Percentiles rank a stretch among this genome's conserved stretches.
phyloP scores from a whole-genome alignment of 352 stramenopile species.

The Globisporangium spiculum region DNA sequence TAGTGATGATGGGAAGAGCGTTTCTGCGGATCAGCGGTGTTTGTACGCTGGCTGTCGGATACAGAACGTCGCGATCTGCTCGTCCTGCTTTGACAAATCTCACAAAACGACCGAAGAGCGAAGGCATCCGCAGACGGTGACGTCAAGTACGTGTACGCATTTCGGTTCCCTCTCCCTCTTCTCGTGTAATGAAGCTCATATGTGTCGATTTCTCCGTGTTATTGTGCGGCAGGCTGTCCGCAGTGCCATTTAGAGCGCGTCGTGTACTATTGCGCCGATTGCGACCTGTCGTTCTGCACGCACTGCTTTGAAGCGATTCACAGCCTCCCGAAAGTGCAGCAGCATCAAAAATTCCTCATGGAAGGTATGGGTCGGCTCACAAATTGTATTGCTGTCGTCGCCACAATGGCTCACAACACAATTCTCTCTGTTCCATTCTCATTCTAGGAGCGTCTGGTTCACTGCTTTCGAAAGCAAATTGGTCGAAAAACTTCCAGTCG shows the following conservation, averaged over 20 bases:
- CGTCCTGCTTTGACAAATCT: constrained; percentile 14
- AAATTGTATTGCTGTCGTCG: neutral
- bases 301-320: constrained; percentile 54
- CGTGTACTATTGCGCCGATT: constrained; percentile 52
- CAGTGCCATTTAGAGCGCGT: constrained; percentile 52
- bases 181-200: neutral
- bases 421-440: neutral
- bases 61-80: constrained; percentile 14
- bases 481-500: constrained; percentile 41
- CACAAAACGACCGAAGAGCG: constrained; percentile 13
- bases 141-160: constrained; percentile 27
- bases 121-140: constrained; percentile 21
- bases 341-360: constrained; percentile 36
- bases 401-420: neutral
- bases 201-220: neutral
- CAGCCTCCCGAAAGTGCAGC: constrained; percentile 25
- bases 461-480: constrained; percentile 37
- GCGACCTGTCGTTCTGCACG: constrained; percentile 61
- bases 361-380: constrained; percentile 30
- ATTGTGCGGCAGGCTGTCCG: constrained; percentile 43
- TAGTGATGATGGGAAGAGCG: neutral
- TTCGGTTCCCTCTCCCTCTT: neutral
- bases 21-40: constrained; percentile 15
- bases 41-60: constrained; percentile 12
- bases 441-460: constrained; percentile 38